A percentile compares a stretch with the other conserved stretches of the same genome.
Evolutionary conservation across 805 yeast species (phyloP).

Genomic region (Wickerhamomyces rabaulensis): DNA sequence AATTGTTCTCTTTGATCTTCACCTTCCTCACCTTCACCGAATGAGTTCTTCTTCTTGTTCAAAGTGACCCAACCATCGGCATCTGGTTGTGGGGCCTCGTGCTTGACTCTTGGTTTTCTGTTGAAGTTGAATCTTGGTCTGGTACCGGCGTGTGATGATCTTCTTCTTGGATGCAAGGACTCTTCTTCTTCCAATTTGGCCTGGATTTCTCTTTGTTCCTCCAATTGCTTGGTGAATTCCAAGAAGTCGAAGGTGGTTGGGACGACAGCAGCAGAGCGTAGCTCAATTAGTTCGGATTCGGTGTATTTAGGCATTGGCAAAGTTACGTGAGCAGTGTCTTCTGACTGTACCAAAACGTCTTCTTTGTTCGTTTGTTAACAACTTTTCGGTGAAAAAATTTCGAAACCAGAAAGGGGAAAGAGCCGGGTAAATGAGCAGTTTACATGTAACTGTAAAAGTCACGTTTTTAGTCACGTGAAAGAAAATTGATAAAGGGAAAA

Average conservation of each 20-base stretch:
- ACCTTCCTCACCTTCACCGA: slow-evolving; percentile 46
- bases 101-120: slow-evolving; percentile 26
- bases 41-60: slow-evolving; percentile 35
- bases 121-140: slow-evolving; percentile 57
- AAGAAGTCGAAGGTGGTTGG: slow-evolving; percentile 61
- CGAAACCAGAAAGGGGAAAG: too few species aligned
- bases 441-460: not conserved
- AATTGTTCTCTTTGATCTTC: slow-evolving; percentile 42
- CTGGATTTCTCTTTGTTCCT: slow-evolving; percentile 51
- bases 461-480: not conserved
- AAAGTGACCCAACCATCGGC: slow-evolving; percentile 83
- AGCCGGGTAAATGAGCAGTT: not conserved
- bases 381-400: not conserved
- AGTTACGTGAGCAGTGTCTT: not conserved
- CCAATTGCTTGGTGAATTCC: slow-evolving; percentile 61
- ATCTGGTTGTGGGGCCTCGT: slow-evolving; percentile 45
- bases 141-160: slow-evolving; percentile 40
- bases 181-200: slow-evolving; percentile 21
- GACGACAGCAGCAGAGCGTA: slow-evolving; percentile 50
- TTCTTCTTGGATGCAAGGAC: slow-evolving; percentile 38
- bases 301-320: slow-evolving; percentile 53
- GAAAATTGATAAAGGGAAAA: not conserved
- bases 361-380: not conserved
- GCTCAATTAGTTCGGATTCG: slow-evolving; percentile 60
- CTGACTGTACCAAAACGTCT: too few species aligned